Base-by-base conservation (phyloP, 805 yeast genomes). In the Monosporozyma aerobia region DNA sequence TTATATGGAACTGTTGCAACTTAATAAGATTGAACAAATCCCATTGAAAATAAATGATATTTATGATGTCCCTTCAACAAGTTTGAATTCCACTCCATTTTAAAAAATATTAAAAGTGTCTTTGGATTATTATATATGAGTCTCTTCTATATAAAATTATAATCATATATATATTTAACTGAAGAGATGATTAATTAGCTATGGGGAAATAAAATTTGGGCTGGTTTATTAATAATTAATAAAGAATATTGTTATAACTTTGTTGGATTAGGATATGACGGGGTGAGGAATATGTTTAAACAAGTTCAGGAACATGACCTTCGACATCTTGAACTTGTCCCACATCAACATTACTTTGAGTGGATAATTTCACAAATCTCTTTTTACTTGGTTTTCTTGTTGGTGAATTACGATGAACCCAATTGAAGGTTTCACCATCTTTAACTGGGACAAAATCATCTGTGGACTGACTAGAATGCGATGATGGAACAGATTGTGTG, bases 311-410 rank as follows among this genome's bases (percentile, higher is more conserved):
- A 16, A 57, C 59, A 14, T 62, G 64, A 32, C 70, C 70, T 43
- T 64, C 65, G 10, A 63, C 53, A 27, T 67, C 69, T 30, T 62
- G 65, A 7, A 65, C 71, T 39, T 65, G 57, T 5, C 63, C 61
- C 22, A 69, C 62, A 49, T 65, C 63, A 27, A 69, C 67, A 29
- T 69, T 65, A 41, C 70, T 67, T 40, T 61, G 65, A 53, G 70
- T 62, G 19, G 64, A 63, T 47, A 73, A 63, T 35, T 66, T 67
- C 11, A 68, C 73, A 49, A 74, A 55, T 52, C 70, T 67, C 23
- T 75, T 76, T 39, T 67, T 58, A 43, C 68, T 67, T n/a, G 63
- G 59, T 37, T 58, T 56, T 32, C 64, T 62, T 19, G 58, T 60
- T 13, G 67, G 62, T 40, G 56, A 55, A 30, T 57, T 57, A 43